Conservation (phyloP, 1,284 basidiomycete species). For the Volvariella surrecta region DNA sequence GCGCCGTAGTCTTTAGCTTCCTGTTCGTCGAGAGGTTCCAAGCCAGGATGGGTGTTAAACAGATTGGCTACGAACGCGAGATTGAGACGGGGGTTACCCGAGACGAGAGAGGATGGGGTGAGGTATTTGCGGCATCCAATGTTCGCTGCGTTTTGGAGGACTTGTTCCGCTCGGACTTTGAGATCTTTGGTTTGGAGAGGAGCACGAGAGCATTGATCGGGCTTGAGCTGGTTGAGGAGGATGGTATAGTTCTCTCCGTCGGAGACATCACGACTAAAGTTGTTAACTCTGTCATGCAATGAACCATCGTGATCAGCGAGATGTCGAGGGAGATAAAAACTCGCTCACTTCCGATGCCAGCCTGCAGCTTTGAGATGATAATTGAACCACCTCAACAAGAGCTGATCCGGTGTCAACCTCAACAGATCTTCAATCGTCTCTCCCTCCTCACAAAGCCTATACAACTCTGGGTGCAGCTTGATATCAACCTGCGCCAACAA, state of each 20-base stretch:
- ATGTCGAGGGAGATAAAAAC: neutral
- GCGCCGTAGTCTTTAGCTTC: conserved; percentile 77
- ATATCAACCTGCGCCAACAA: conserved; percentile 94
- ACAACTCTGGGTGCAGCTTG: conserved; percentile 96
- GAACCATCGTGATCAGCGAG: neutral
- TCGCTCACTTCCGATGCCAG: conserved; percentile 72
- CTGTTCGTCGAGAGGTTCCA: conserved; percentile 89
- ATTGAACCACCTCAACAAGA: conserved; percentile 96
- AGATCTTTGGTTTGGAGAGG: conserved; percentile 85
- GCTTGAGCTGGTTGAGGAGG: conserved; percentile 91
- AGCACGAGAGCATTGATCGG: conserved; percentile 86
- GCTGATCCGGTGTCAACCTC: conserved; percentile 92
- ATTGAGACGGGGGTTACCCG: conserved; percentile 97
- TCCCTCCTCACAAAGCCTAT: conserved; percentile 90
- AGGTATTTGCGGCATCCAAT: conserved; percentile 97
- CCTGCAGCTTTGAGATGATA: conserved; percentile 95
- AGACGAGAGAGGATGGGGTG: conserved; percentile 83
- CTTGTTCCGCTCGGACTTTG: conserved; percentile 81
- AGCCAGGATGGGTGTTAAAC: conserved; percentile 96
- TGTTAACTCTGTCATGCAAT: conserved; percentile 67
- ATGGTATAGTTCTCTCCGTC: conserved; percentile 98
- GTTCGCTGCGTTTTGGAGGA: conserved; percentile 87
- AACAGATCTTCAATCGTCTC: conserved; percentile 97
- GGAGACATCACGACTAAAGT: conserved; percentile 92
- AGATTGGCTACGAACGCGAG: conserved; percentile 98